Evolutionary conservation across 495 filamentous ascomycete genomes (phyloP).

Genomic region (Penicillium canescens): DNA sequence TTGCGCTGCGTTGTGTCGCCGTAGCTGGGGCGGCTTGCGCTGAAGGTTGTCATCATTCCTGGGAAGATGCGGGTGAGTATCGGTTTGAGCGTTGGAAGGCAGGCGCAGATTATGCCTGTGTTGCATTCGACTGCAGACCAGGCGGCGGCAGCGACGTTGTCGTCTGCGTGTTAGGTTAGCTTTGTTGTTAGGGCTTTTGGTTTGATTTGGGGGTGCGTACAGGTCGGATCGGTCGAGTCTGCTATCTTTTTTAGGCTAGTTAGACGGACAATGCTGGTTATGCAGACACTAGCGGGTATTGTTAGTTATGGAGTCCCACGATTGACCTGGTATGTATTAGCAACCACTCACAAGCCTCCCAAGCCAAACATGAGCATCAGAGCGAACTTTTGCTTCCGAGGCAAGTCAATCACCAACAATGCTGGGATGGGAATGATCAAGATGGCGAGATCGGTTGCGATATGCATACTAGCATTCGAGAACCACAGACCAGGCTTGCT

Average conservation of each 20-base stretch:
- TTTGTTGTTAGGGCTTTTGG: background rate
- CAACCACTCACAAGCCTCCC: constrained; percentile 48
- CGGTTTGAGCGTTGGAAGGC: constrained; percentile 84
- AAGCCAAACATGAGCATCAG: constrained; percentile 51
- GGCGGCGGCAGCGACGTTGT: constrained; percentile 58
- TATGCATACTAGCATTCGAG: constrained; percentile 52
- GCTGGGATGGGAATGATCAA: constrained; percentile 53
- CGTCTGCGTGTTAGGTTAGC: constrained; percentile 29
- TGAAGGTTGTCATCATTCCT: constrained; percentile 31
- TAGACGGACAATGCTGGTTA: constrained; percentile 45
- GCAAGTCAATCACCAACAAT: constrained; percentile 45
- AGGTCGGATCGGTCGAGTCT: constrained; percentile 44
- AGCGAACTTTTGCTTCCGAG: constrained; percentile 46
- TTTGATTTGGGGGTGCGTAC: constrained; percentile 19
- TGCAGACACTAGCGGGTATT: constrained; percentile 35
- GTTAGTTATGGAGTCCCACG: constrained; percentile 6
- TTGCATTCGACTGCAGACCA: constrained; percentile 96
- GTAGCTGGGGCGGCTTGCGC: constrained; percentile 17
- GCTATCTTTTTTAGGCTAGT: constrained; percentile 36
- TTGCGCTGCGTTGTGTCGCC: constrained; percentile 18
- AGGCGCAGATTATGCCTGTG: constrained; percentile 82
- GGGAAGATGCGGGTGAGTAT: constrained; percentile 53
- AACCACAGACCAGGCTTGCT: constrained; percentile 47
- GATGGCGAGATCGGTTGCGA: constrained; percentile 52
- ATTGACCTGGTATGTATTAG: background rate